These are phyloP conservation scores for Juglanconis oblonga DNA, from an alignment of 2,329 filamentous ascomycete species.

Conservation along the genomic window DNA sequence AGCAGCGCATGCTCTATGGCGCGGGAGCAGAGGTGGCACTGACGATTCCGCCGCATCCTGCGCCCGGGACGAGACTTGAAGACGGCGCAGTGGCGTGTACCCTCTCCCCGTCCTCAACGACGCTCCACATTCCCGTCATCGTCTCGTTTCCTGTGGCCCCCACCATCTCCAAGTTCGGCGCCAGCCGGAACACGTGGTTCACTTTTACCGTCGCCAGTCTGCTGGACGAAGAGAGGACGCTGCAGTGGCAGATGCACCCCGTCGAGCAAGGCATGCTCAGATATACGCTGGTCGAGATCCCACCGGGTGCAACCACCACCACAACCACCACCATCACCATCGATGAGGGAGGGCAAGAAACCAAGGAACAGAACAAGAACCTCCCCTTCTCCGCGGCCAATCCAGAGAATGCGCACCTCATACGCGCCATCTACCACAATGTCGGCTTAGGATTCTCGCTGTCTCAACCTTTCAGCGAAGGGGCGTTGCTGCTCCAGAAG, in stretches of 20 bases:
- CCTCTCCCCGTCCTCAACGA: slow-evolving; percentile 9
- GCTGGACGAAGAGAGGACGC: slow-evolving; percentile 8
- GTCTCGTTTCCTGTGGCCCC: slow-evolving; percentile 7
- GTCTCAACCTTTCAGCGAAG: slow-evolving; percentile 16
- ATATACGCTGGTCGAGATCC: slow-evolving; percentile 17
- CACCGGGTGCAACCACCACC: background rate
- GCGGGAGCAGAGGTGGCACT: slow-evolving; percentile 10
- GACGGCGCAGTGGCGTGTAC: slow-evolving; percentile 12
- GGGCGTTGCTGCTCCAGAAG: slow-evolving; percentile 11
- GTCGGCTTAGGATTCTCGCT: slow-evolving; percentile 16
- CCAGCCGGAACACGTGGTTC: slow-evolving; percentile 17
- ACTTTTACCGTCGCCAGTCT: slow-evolving; percentile 16
- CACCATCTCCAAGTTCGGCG: slow-evolving; percentile 6
- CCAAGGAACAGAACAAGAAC: background rate
- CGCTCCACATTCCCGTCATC: background rate
- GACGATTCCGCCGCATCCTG: slow-evolving; percentile 1
- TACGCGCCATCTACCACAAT: slow-evolving; percentile 18
- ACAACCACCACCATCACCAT: background rate
- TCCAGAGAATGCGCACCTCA: background rate
- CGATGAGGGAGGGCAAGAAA: background rate
- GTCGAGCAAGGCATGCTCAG: slow-evolving; percentile 16
- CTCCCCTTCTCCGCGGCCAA: slow-evolving; percentile 2
- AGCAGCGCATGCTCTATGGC: slow-evolving; percentile 9
- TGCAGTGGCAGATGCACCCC: slow-evolving; percentile 20
- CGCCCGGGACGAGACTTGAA: background rate